Base-by-base conservation (phyloP, 495 filamentous ascomycete genomes). In the Neurospora sp. region DNA sequence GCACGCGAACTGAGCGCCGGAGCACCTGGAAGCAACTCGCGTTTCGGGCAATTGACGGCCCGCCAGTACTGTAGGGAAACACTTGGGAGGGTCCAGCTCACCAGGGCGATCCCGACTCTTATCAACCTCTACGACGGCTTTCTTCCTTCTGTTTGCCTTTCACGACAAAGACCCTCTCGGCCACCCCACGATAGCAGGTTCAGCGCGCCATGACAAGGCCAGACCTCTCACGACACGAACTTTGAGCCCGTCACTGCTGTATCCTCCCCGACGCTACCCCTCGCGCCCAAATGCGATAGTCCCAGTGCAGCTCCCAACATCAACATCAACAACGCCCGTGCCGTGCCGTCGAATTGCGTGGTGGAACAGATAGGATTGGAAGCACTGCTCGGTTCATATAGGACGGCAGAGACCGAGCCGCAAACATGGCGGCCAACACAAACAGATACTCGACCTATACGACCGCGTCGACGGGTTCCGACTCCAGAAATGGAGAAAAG, bases 401-500 rank as follows among this genome's bases (percentile, higher is more conserved):
- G 39, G 39, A 44, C 35, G 9, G n/a, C 16, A 35, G 72, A 68
- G 68, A 16, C 48, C 69, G 69, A 76, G 73, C 53, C 27, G 14
- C 0, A 31, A 35, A 4, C 74, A 87, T 87, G 84, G 78, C 86
- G 85, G 75, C 88, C 85, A 80, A 88, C 85, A 80, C 84, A 69
- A 87, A 87, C 79, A 83, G 86, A 78, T 82, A 82, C 76, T 88
- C 87, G 44, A 85, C 83, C 71, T 86, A 87, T 77, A 86, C 85
- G 39, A 81, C 78, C 71, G 81, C 81, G 61, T 85, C 86, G 61
- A 79, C 79, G 73, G 84, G 84, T 39, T 80, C 79, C 72, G 79
- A 80, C 76, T 81, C 79, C 74, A 84, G 84, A 76, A 85, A 91
- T 83, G 93, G 92, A 83, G 90, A 90, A 73, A 85, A 93, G 82